Base-by-base conservation (phyloP, 2,329 filamentous ascomycete genomes). In the Zarea fungicola region DNA sequence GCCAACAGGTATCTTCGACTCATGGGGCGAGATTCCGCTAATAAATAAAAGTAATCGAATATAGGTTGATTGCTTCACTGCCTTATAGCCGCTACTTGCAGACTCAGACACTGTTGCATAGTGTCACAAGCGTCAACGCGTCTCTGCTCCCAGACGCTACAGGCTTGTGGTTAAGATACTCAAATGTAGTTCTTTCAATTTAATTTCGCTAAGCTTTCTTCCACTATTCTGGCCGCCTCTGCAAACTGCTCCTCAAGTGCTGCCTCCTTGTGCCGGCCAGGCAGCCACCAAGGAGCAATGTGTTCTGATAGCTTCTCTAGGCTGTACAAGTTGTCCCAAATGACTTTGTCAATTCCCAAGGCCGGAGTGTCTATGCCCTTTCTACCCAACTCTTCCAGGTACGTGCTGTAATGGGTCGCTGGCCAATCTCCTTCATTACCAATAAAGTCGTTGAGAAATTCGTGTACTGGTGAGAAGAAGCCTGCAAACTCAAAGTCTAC, bases 401-500 rank as follows among this genome's bases (percentile, higher is more conserved):
- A 51, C 5, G 23, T 39, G 8, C 13, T n/a, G 40, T 51, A 51
- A 3, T 28, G 25, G 14, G 16, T 3, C 18, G 48, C 31, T 1
- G 26, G 31, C 49, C 49, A 51, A 34, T 51, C 49, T 9, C 40
- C 49, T 19, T 42, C 26, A 41, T 51, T 51, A 19, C 39, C 44
- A 4, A 43, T 26, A 10, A 39, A 40, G 25, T 51, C 49, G 21
- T 51, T 51, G 31, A 51, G 43, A 37, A 59, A 58, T 39, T 57
- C 58, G 14, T 60, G 54, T 1, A 52, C 22, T 1, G 50, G 52
- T 2, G 51, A 29, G 37, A 58, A 59, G 49, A 58, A 60, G 16
- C 58, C 56, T 2, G 58, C 48, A 44, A 58, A 60, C 37, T 60
- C 58, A 50, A 54, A 56, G 36, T 60, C 58, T 4, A 60, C 53